These are phyloP conservation scores for Coemansia sp. DNA, from an alignment of 192 early-diverging fungal genomes.

Conservation along the genomic window DNA sequence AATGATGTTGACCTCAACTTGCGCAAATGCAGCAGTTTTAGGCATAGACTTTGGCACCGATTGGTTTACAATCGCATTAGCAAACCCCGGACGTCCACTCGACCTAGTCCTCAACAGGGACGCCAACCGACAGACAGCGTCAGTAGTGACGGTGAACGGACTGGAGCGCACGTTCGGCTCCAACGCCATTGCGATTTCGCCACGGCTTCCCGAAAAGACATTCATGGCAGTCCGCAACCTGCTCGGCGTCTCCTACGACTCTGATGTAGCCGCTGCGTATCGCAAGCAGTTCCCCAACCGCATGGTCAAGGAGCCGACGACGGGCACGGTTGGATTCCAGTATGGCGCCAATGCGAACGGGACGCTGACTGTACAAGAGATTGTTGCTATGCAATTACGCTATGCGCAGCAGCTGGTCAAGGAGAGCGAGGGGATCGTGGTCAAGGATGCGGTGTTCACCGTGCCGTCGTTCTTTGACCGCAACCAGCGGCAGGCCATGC, in stretches of 20 bases:
- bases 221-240: conserved; percentile 86
- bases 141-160: conserved; percentile 80
- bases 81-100: conserved; percentile 86
- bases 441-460: conserved; percentile 91
- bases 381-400: conserved; percentile 93
- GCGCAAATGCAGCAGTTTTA: conserved; percentile 73
- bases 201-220: conserved; percentile 69
- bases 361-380: conserved; percentile 78
- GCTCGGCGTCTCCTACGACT: conserved; percentile 78
- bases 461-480: conserved; percentile 93
- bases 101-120: conserved; percentile 97
- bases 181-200: conserved; percentile 67
- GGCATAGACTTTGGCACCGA: conserved; percentile 97
- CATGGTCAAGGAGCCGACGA: conserved; percentile 72
- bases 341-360: conserved; percentile 60
- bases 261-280: conserved; percentile 71
- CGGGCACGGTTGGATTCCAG: conserved; percentile 73
- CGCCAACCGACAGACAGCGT: conserved; percentile 92
- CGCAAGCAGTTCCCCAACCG: conserved; percentile 75
- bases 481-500: conserved; percentile 87
- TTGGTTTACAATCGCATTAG: conserved; percentile 95
- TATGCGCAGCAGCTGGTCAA: conserved; percentile 87
- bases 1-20: conserved; percentile 10
- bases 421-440: conserved; percentile 70
- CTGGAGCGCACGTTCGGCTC: conserved; percentile 86